A percentile compares a stretch with the other conserved stretches of the same genome.
phyloP scores from a whole-genome alignment of 2,329 filamentous ascomycete species.

The Aspergillus fischeri region DNA sequence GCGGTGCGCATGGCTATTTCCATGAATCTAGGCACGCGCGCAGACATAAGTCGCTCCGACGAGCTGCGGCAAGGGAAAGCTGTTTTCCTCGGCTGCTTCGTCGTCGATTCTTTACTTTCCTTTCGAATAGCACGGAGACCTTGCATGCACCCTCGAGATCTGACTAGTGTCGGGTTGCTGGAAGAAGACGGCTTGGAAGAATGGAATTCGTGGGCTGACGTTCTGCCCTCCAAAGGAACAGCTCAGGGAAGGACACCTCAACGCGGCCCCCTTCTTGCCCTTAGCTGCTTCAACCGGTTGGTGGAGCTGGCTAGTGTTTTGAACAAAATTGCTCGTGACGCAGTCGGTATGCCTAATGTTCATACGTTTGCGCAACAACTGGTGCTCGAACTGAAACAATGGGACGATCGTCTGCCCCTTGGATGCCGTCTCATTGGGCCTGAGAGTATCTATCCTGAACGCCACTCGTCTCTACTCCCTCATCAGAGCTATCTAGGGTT shows the following conservation, averaged over 20 bases:
- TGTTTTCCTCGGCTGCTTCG: constrained; percentile 50
- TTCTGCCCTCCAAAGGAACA: constrained; percentile 31
- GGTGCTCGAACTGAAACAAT: constrained; percentile 33
- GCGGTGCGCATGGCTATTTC: constrained; percentile 47
- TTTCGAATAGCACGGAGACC: constrained; percentile 44
- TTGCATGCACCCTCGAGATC: constrained; percentile 45
- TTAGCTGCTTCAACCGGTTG: constrained; percentile 53
- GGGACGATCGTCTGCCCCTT: constrained; percentile 34
- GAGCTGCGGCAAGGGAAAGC: constrained; percentile 37
- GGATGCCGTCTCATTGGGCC: constrained; percentile 35
- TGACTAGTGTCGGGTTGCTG: constrained; percentile 47
- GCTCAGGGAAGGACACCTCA: constrained; percentile 27
- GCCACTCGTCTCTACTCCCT: constrained; percentile 33
- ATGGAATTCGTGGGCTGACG: constrained; percentile 67
- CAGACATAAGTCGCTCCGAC: constrained; percentile 26
- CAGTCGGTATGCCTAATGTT: constrained; percentile 24
- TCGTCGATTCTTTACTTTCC: constrained; percentile 52
- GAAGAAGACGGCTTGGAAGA: constrained; percentile 67
- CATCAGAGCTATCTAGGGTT: constrained; percentile 38
- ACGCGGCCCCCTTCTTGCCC: constrained; percentile 39
- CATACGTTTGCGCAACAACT: constrained; percentile 31
- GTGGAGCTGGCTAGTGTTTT: constrained; percentile 38
- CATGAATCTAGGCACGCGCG: constrained; percentile 29
- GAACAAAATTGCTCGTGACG: constrained; percentile 33
- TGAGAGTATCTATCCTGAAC: constrained; percentile 34